A percentile compares a stretch with the other conserved stretches of the same genome.
Evolutionary conservation across 225 moss, liverwort and hornwort species (phyloP).

Genomic region (Thuidium tamariscinum): DNA sequence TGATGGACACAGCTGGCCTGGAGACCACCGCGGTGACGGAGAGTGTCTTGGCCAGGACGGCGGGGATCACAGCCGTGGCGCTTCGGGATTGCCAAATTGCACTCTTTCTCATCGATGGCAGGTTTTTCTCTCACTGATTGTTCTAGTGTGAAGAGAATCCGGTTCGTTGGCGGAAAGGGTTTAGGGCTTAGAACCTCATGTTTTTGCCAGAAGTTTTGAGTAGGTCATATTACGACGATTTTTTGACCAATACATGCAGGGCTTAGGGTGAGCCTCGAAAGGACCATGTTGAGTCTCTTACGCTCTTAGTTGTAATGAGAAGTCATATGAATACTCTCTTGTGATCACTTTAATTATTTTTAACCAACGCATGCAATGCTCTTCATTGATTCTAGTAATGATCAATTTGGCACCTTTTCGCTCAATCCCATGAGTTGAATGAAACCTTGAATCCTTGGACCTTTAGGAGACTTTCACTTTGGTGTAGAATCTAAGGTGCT

Average conservation of each 20-base stretch:
- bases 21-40: slow-evolving; percentile 55
- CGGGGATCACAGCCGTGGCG: slow-evolving; percentile 64
- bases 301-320: background rate
- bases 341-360: background rate
- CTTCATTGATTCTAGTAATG: background rate
- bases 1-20: slow-evolving; percentile 86
- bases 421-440: background rate
- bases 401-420: background rate
- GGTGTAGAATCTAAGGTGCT: background rate
- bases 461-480: background rate
- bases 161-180: background rate
- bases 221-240: background rate
- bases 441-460: background rate
- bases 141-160: background rate
- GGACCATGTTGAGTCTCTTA: background rate
- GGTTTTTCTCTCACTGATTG: slow-evolving; percentile 24
- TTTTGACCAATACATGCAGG: too few species aligned
- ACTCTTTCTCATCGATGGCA: slow-evolving; percentile 93
- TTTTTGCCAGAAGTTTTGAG: background rate
- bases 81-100: slow-evolving; percentile 80
- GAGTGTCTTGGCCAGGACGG: slow-evolving; percentile 78
- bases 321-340: background rate
- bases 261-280: background rate
- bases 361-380: background rate
- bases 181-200: background rate